Evolutionary conservation across 31 red algal genomes (phyloP).

Genomic region (Asparagopsis taxiformis): DNA sequence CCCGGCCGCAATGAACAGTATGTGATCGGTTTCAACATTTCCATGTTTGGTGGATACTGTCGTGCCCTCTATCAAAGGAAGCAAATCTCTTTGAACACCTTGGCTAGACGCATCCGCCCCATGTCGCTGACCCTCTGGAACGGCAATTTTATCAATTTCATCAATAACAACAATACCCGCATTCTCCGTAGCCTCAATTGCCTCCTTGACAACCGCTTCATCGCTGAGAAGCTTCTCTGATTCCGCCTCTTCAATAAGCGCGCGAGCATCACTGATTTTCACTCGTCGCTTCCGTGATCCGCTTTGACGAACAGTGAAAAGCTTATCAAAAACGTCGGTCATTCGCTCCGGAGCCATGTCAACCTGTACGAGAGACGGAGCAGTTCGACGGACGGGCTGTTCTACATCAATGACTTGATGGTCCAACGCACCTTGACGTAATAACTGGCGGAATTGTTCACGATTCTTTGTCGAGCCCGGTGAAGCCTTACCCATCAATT

Average conservation of each 20-base stretch:
- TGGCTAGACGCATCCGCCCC: conserved; percentile 84
- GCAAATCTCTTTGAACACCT: conserved; percentile 88
- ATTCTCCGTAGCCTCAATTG: conserved; percentile 79
- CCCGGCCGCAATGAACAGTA: conserved; percentile 87
- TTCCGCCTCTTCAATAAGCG: conserved; percentile 83
- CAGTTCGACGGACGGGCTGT: conserved; percentile 39
- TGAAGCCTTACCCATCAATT: conserved; percentile 67
- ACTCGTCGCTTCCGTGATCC: conserved; percentile 62
- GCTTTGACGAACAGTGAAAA: conserved; percentile 68
- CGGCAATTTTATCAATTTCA: conserved; percentile 93
- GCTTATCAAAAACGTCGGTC: conserved; percentile 65
- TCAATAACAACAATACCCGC: conserved; percentile 94
- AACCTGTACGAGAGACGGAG: conserved; percentile 48
- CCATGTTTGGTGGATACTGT: conserved; percentile 91
- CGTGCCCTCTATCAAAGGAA: conserved; percentile 90
- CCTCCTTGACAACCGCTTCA: conserved; percentile 58
- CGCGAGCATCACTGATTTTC: conserved; percentile 82
- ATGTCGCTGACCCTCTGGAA: conserved; percentile 59
- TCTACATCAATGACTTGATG: conserved; percentile 88
- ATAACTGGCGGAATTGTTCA: conserved; percentile 61
- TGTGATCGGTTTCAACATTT: conserved; percentile 90
- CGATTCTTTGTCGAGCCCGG: conserved; percentile 35
- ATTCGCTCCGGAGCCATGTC: conserved; percentile 72
- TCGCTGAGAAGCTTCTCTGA: conserved; percentile 85
- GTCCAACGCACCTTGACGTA: conserved; percentile 84